phyloP scores from a whole-genome alignment of 78 protist species.

The Isochrysis galbana region DNA sequence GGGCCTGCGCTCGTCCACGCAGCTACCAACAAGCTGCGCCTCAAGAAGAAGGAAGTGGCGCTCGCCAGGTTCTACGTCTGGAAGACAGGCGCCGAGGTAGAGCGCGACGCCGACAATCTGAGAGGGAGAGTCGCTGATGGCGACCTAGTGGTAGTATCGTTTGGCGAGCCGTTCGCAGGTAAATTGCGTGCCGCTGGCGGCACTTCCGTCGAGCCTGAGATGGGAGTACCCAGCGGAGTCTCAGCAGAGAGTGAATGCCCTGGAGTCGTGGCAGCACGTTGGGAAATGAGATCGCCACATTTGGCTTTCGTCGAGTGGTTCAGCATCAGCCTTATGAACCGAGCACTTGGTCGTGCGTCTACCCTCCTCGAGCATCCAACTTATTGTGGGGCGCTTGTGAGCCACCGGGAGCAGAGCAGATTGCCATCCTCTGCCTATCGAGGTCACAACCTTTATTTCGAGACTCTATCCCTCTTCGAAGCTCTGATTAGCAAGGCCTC shows the following conservation, averaged over 20 bases:
- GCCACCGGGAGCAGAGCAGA: background rate
- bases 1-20: background rate
- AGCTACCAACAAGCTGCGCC: background rate
- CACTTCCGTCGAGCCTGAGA: background rate
- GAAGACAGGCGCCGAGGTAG: background rate
- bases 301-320: background rate
- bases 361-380: slow-evolving; percentile 19
- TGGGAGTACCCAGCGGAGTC: too few relatives aligned
- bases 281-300: too few relatives aligned
- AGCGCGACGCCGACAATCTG: background rate
- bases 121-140: background rate
- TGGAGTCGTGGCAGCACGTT: background rate
- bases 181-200: background rate
- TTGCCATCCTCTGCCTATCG: background rate
- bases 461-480: background rate
- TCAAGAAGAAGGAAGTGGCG: background rate
- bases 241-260: too few relatives aligned
- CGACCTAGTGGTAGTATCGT: background rate
- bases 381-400: background rate
- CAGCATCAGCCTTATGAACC: background rate
- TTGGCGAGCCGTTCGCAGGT: slow-evolving; percentile 1
- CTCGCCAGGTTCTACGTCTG: background rate
- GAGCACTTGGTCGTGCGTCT: background rate
- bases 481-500: too few relatives aligned
- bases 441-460: background rate